Conservation (phyloP, 257 asterid species). For the Solanum dulcamara region DNA sequence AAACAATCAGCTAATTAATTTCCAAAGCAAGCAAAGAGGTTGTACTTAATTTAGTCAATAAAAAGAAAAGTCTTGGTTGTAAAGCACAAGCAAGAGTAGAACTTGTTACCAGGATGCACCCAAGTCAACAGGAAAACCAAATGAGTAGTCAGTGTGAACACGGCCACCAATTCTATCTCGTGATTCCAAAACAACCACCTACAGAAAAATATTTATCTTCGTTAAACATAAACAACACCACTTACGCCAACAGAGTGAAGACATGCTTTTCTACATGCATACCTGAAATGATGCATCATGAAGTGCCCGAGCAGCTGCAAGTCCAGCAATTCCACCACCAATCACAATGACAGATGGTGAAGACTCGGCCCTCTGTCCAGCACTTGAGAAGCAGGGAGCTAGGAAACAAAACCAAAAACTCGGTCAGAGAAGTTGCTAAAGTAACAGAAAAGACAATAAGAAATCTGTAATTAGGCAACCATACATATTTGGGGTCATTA, state of each 20-base stretch:
- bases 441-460: background rate
- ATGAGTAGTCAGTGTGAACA: conserved; percentile 81
- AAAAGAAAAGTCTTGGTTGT: background rate
- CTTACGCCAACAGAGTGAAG: background rate
- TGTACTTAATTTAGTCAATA: background rate
- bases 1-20: background rate
- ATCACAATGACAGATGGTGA: conserved; percentile 83
- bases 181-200: conserved; percentile 90
- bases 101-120: conserved; percentile 88
- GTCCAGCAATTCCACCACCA: conserved; percentile 93
- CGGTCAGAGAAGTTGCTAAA: background rate
- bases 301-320: conserved; percentile 86
- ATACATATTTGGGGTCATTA: background rate
- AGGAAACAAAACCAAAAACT: background rate
- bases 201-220: background rate
- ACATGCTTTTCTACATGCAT: background rate
- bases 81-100: background rate
- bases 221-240: background rate
- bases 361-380: conserved; percentile 28
- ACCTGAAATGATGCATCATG: conserved; percentile 89
- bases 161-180: conserved; percentile 97
- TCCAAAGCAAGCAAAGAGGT: background rate
- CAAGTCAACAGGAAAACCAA: conserved; percentile 96
- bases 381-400: conserved; percentile 51
- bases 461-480: background rate